Evolutionary conservation across 176 grass and related monocot genomes (phyloP).

Genomic region (Triticum dicoccoides): DNA sequence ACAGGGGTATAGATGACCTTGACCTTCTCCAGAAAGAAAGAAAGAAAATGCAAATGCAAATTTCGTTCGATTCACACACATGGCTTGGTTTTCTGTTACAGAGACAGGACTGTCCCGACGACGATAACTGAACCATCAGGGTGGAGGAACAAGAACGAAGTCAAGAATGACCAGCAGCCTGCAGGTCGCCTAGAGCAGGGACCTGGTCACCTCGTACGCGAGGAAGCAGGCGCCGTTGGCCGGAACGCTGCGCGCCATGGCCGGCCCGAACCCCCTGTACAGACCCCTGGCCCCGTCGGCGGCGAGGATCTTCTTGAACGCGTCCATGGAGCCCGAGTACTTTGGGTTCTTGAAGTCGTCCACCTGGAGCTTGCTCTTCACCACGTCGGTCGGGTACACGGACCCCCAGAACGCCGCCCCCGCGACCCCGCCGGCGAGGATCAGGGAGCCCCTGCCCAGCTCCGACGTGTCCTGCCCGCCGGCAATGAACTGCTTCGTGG

Average conservation of each 20-base stretch:
- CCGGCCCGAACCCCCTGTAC: slow-evolving; percentile 79
- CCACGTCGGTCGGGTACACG: slow-evolving; percentile 80
- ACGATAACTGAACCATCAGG: not conserved
- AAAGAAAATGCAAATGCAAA: not conserved
- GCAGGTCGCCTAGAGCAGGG: slow-evolving; percentile 40
- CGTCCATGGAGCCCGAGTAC: slow-evolving; percentile 62
- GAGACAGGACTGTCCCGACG: not conserved
- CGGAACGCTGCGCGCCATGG: slow-evolving; percentile 78
- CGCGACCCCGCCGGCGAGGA: slow-evolving; percentile 65
- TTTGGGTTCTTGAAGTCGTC: slow-evolving; percentile 82
- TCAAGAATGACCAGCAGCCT: not conserved
- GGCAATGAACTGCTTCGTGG: slow-evolving; percentile 53
- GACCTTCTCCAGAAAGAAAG: no score
- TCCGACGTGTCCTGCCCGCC: slow-evolving; percentile 59
- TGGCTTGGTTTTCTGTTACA: slow-evolving; percentile 4
- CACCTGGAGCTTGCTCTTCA: slow-evolving; percentile 86
- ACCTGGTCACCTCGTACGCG: slow-evolving; percentile 68
- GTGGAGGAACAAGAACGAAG: not conserved
- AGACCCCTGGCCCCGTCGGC: slow-evolving; percentile 70
- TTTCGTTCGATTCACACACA: not conserved
- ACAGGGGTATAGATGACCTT: no score
- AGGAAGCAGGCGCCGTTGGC: slow-evolving; percentile 83
- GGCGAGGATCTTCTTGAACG: slow-evolving; percentile 68
- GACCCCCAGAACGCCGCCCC: slow-evolving; percentile 67
- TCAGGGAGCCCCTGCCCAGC: slow-evolving; percentile 56